phyloP scores from a whole-genome alignment of 371 early-diverging fungal genomes.

The Haplosporangium sp. region DNA sequence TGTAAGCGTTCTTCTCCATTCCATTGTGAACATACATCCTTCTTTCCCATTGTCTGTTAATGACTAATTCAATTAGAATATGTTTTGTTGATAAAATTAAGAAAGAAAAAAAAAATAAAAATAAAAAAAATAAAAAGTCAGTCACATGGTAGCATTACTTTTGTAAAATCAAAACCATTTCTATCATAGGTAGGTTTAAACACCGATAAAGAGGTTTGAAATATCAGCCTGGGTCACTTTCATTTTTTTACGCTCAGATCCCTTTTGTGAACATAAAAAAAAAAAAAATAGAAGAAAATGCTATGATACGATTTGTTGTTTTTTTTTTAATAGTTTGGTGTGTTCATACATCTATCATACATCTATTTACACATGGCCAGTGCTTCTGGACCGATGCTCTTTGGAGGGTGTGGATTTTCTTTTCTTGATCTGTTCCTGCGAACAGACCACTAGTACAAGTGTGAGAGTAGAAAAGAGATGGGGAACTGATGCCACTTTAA shows the following conservation, averaged over 20 bases:
- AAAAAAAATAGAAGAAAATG: neutral
- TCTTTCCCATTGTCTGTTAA: constrained; percentile 40
- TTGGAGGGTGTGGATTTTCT: neutral
- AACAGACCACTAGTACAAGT: neutral
- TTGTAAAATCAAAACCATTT: no score
- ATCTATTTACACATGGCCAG: constrained; percentile 20
- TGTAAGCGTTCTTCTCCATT: neutral
- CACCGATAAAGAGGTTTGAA: neutral
- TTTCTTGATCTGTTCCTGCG: constrained; percentile 5
- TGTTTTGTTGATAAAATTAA: no score
- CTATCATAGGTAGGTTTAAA: no score
- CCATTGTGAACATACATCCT: constrained; percentile 33
- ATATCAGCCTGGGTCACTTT: neutral
- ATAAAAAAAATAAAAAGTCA: neutral
- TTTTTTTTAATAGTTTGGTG: constrained; percentile 2
- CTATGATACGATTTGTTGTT: neutral
- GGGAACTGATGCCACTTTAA: neutral
- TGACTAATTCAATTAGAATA: neutral
- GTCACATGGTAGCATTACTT: neutral
- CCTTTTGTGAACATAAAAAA: neutral
- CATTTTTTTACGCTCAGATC: neutral
- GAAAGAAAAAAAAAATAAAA: no score
- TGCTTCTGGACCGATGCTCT: constrained; percentile 15
- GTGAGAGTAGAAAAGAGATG: neutral
- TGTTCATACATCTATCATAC: constrained; percentile 28